Conservation (phyloP, 1,284 basidiomycete genomes). For the Ustilago vetiveriae region DNA sequence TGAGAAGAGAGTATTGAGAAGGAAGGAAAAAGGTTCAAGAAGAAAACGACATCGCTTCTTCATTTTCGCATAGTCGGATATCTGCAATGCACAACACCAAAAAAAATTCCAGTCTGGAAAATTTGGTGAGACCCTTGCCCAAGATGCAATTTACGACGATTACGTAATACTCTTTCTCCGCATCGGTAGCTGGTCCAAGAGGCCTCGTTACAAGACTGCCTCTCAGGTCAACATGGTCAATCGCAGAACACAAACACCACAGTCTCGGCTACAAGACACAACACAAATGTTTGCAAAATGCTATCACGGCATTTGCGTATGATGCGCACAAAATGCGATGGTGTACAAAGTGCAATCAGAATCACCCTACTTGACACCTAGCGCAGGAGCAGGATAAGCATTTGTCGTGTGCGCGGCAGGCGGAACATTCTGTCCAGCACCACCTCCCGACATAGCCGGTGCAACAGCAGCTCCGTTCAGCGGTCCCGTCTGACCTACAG, state of each 20-base stretch:
- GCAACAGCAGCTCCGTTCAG: conserved; percentile 10
- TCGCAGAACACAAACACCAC: too few relatives aligned
- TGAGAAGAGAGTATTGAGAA: too few relatives aligned
- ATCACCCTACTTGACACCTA: conserved; percentile 25
- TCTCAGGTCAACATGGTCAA: too few relatives aligned
- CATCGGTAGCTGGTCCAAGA: too few relatives aligned
- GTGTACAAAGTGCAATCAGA: background rate
- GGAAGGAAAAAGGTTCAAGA: background rate
- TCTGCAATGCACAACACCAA: background rate
- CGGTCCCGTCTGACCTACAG: conserved; percentile 50
- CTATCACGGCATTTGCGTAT: too few relatives aligned
- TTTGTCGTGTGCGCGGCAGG: conserved; percentile 13
- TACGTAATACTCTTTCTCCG: conserved; percentile 12
- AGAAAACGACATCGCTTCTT: background rate
- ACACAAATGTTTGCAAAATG: too few relatives aligned
- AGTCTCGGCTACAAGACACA: too few relatives aligned
- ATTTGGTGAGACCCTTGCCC: conserved; percentile 19
- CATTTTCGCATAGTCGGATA: background rate
- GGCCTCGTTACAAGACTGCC: too few relatives aligned
- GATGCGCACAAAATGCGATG: too few relatives aligned
- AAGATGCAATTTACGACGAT: conserved; percentile 8
- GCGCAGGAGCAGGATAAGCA: conserved; percentile 21
- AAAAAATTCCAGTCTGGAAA: conserved; percentile 18
- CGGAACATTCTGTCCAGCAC: conserved; percentile 16
- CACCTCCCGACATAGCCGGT: background rate